Percentiles rank a stretch among this genome's conserved stretches.
Conservation (phyloP, 306 rosid genomes). For the Gillenia trifoliata region DNA sequence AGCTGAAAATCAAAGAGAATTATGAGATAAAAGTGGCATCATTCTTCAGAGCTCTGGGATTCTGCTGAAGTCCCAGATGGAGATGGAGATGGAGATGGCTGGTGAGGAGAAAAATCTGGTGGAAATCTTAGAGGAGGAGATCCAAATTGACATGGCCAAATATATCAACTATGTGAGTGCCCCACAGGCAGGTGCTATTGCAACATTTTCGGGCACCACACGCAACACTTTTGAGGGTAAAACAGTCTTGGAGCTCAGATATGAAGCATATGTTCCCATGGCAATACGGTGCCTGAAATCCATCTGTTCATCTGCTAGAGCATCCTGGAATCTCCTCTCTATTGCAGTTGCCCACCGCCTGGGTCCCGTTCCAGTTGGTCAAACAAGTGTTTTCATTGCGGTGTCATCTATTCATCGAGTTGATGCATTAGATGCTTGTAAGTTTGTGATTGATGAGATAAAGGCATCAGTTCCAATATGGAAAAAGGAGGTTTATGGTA, state of each 20-base stretch:
- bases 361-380: slow-evolving; percentile 76
- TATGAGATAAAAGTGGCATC: neutral
- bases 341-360: slow-evolving; percentile 78
- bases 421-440: slow-evolving; percentile 79
- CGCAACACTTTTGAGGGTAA: slow-evolving; percentile 80
- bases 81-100: slow-evolving; percentile 40
- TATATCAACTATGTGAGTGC: slow-evolving; percentile 65
- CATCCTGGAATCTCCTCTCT: slow-evolving; percentile 72
- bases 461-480: slow-evolving; percentile 91
- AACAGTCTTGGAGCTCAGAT: slow-evolving; percentile 69
- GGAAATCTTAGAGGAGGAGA: slow-evolving; percentile 63
- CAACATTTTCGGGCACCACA: slow-evolving; percentile 78
- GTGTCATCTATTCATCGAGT: slow-evolving; percentile 72
- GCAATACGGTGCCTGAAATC: slow-evolving; percentile 63
- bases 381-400: slow-evolving; percentile 67
- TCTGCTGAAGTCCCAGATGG: neutral
- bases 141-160: slow-evolving; percentile 48
- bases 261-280: slow-evolving; percentile 88
- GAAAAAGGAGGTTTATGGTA: slow-evolving; percentile 87
- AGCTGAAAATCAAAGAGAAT: neutral
- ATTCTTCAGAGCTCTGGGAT: neutral
- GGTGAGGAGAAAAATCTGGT: slow-evolving; percentile 53
- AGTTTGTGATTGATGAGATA: slow-evolving; percentile 72
- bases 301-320: slow-evolving; percentile 69
- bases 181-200: slow-evolving; percentile 82